phyloP scores from a whole-genome alignment of 2,329 filamentous ascomycete species.

The Exophiala viscosa region DNA sequence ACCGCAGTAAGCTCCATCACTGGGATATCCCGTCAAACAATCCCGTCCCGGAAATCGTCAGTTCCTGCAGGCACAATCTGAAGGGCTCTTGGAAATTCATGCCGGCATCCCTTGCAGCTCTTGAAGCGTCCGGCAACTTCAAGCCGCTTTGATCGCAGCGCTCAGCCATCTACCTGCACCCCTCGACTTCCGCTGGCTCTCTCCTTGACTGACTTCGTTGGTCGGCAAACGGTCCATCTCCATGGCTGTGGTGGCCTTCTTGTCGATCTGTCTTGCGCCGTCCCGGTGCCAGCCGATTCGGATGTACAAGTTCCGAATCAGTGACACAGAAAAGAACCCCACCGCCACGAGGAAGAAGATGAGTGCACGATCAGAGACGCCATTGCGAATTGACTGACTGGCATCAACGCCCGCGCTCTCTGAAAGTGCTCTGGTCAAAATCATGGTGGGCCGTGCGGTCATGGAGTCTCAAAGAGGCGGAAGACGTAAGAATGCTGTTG shows the following conservation, averaged over 20 bases:
- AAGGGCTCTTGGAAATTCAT: too few species aligned
- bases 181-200: not conserved
- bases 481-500: too few species aligned
- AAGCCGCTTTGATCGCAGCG: not conserved
- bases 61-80: too few species aligned
- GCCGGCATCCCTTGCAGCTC: not conserved
- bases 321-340: conserved; percentile 10
- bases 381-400: not conserved
- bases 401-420: not conserved
- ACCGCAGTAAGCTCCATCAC: too few species aligned
- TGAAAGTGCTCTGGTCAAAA: too few species aligned
- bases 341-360: conserved; percentile 9
- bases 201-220: not conserved
- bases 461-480: too few species aligned
- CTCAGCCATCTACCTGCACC: not conserved
- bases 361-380: conserved; percentile 1
- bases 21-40: not conserved
- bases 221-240: not conserved
- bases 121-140: not conserved
- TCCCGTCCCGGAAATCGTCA: not conserved
- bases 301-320: conserved; percentile 13
- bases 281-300: conserved; percentile 7
- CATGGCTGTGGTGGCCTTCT: not conserved
- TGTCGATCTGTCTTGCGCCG: conserved; percentile 2
- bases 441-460: not conserved